Base-by-base conservation (phyloP, 768 basidiomycete genomes). In the Suillus fuscotomentosus region DNA sequence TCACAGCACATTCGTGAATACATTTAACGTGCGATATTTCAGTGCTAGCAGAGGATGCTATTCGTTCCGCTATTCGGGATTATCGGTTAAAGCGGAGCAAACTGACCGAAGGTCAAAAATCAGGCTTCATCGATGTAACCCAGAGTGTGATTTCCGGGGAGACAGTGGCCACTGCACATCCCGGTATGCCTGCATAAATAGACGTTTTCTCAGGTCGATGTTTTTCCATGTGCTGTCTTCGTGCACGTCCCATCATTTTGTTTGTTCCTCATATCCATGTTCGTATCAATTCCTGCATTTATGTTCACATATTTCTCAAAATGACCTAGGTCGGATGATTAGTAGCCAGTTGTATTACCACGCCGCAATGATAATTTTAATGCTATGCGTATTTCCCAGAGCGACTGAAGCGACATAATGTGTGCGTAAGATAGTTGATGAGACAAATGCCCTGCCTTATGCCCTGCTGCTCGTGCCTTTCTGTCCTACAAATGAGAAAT, bases 1-100 rank as follows among this genome's bases (percentile, higher is more conserved):
- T 57, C 60, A 60, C 57, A 38, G 8, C 24, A 31, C 56, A 63
- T 15, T 41, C 59, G 39, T 65, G 63, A 61, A 55, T 2, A 17
- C 17, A 67, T 70, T 68, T 76, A 67, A 77, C 69, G 60, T n/a
- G 10, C 5, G n/a, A 48, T 42, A 47, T 66, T 69, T 66, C 74
- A 89, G 92, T 98, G 91, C 79, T 98, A 69, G 96, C 97, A 15
- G 97, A 99, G 79, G 97, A 99, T 76, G 97, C 97, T 64, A 99
- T 99, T 77, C 94, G 92, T 61, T 97, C 96, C 13, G 97, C 97
- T 50, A 99, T 99, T 77, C 92, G 94, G 70, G 91, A 99, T 75
- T 99, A 99, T 81, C 87, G 88, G 72, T 85, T 86, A 65, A 99
- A 99, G 82, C 89, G 94, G 63, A 79, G 76, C 66, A 82, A 76